Conservation (phyloP, 306 rosid genomes). For the Quercus gilva region DNA sequence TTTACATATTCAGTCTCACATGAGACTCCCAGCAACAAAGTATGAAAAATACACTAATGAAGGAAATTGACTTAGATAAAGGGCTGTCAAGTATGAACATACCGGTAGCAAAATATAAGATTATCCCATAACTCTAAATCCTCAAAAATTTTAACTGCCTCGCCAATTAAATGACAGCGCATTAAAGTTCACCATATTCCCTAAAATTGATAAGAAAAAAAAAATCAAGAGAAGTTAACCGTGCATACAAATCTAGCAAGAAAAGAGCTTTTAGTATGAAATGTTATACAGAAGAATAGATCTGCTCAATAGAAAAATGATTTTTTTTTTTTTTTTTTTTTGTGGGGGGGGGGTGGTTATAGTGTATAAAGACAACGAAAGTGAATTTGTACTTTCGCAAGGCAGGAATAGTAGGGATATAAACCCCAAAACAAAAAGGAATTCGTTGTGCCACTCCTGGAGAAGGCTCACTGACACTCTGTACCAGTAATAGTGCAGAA, state of each 20-base stretch:
- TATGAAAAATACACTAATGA: conserved; percentile 5
- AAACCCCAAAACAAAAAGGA: conserved; percentile 59
- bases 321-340: not conserved
- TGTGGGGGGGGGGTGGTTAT: not conserved
- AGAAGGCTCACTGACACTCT: conserved; percentile 55
- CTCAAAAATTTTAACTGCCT: conserved; percentile 81
- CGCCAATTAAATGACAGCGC: conserved; percentile 90
- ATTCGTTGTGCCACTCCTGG: conserved; percentile 64
- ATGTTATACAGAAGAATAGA: not conserved
- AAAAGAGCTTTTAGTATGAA: not conserved
- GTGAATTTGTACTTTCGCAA: conserved; percentile 65
- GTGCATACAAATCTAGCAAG: not conserved
- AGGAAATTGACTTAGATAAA: conserved; percentile 1
- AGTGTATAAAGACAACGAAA: conserved; percentile 7
- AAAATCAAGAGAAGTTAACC: not conserved
- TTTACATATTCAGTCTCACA: conserved; percentile 25
- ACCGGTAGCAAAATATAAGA: conserved; percentile 85
- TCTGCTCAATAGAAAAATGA: not conserved
- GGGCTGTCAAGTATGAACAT: conserved; percentile 24
- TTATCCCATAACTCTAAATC: conserved; percentile 98
- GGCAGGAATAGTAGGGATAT: conserved; percentile 74
- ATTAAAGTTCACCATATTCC: conserved; percentile 92
- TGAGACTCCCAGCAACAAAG: conserved; percentile 20
- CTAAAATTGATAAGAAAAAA: conserved; percentile 36
- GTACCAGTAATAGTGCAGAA: conserved; percentile 52